Evolutionary conservation across 495 filamentous ascomycete species (phyloP), one percentile per base, ranked within the genome.

Genomic region (Xylaria castorea): DNA sequence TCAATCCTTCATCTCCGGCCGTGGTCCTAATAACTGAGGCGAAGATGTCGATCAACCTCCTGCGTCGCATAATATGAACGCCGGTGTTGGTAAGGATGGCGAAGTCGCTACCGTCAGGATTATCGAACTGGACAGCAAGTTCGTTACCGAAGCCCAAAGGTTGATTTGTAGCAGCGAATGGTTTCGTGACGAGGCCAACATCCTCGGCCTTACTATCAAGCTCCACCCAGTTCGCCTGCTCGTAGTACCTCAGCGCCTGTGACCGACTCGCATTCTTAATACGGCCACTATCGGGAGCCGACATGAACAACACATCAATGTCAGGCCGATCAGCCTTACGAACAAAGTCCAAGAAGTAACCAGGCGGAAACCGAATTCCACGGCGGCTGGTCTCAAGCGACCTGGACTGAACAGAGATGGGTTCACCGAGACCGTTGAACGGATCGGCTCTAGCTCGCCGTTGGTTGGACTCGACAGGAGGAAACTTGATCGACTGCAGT

Each of bases 81-180:
- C 95, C 96, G 20, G 87, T 92, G 74, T 95, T 96, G 9, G 96
- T 98, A 69, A 99, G 84, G 44, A 99, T 90, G 7, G 94, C 97
- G 66, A 97, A 89, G 75, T 98, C 94, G 14, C 92, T 87, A 5
- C 91, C 87, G n/a, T 74, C 70, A 0, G 89, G 85, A 34, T 93
- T 86, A 76, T 98, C 97, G 73, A 94, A 98, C 78, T 99, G 96
- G 50, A 97, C 91, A 8, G 97, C 94, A 71, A 97, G 84, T 79
- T 99, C 96, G 75, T 99, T 99, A 22, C 94, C 94, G 76, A 97
- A 99, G 0, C 95, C 95, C 18, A 88, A 80, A 12, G 96, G 93
- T 25, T 87, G 88, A n/a, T 78, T 77, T 0, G 88, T 83, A 18
- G 94, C 93, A 20, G 88, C 86, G 53, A 93, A 93, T 20, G 91